Evolutionary conservation across 768 basidiomycete species (phyloP).

Genomic region (Boletus rex-veris): DNA sequence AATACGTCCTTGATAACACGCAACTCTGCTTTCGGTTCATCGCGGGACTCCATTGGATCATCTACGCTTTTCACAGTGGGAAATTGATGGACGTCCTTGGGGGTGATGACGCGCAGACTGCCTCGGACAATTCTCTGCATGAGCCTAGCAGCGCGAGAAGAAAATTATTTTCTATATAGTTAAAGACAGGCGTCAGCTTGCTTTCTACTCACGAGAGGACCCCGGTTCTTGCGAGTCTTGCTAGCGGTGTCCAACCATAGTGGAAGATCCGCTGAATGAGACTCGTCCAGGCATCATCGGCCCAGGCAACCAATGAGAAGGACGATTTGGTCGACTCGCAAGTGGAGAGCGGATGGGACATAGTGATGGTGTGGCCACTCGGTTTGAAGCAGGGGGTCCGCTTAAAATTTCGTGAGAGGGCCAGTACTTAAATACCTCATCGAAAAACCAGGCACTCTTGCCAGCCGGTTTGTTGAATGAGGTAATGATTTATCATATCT

Average conservation of each 20-base stretch:
- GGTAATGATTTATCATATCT: no score
- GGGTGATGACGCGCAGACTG: not conserved
- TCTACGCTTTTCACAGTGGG: not conserved
- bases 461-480: no score
- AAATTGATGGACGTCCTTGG: not conserved
- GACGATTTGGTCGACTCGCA: not conserved
- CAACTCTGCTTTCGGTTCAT: not conserved
- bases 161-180: not conserved
- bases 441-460: no score
- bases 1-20: not conserved
- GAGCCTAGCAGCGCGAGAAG: not conserved
- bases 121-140: not conserved
- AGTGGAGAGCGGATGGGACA: not conserved
- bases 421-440: no score
- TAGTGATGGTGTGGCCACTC: not conserved
- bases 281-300: constrained; percentile 32
- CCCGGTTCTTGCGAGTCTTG: not conserved
- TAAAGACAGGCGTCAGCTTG: not conserved
- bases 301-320: not conserved
- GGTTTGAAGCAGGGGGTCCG: not conserved
- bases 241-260: not conserved
- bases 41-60: not conserved
- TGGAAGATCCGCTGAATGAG: constrained; percentile 34
- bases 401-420: no score
- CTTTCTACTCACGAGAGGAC: not conserved